Percentiles rank a stretch among this genome's conserved stretches.
phyloP scores from a whole-genome alignment of 2,329 filamentous ascomycete genomes.

The Arthrobotrys musiformis region DNA sequence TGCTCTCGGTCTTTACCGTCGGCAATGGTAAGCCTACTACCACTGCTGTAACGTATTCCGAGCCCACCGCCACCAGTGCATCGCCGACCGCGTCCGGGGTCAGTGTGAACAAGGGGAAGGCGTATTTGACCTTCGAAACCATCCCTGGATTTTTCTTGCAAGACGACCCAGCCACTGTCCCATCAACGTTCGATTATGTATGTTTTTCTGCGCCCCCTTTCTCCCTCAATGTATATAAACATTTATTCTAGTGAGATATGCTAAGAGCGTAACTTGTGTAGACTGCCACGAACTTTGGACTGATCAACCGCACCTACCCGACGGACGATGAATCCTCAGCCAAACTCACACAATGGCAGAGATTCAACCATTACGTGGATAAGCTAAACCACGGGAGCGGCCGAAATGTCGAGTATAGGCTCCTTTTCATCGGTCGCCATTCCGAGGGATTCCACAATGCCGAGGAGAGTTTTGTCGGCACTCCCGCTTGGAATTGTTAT shows the following conservation, averaged over 20 bases:
- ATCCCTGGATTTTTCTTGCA: slow-evolving; percentile 73
- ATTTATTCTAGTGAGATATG: not conserved
- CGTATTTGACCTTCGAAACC: slow-evolving; percentile 61
- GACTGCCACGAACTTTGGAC: slow-evolving; percentile 72
- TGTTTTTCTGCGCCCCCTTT: too few relatives aligned
- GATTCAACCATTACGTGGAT: slow-evolving; percentile 70
- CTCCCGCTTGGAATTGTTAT: slow-evolving; percentile 77
- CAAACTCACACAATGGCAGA: slow-evolving; percentile 72
- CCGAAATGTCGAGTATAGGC: slow-evolving; percentile 70
- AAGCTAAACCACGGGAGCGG: slow-evolving; percentile 67
- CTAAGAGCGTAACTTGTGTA: slow-evolving; percentile 58
- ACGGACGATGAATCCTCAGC: slow-evolving; percentile 65
- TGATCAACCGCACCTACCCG: slow-evolving; percentile 72
- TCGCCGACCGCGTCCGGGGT: slow-evolving; percentile 39
- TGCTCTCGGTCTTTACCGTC: slow-evolving; percentile 7
- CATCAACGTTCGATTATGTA: slow-evolving; percentile 73
- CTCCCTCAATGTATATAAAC: not conserved
- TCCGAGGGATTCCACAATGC: slow-evolving; percentile 74
- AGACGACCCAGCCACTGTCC: slow-evolving; percentile 69
- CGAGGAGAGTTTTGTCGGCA: slow-evolving; percentile 74
- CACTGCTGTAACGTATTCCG: slow-evolving; percentile 13
- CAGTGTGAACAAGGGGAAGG: slow-evolving; percentile 35
- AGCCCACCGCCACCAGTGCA: slow-evolving; percentile 28
- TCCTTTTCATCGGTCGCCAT: slow-evolving; percentile 75
- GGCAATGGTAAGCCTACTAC: not conserved